Evolutionary conservation across 2,329 filamentous ascomycete species (phyloP), one percentile per base, ranked within the genome.

Genomic region (Claviceps maximensis): DNA sequence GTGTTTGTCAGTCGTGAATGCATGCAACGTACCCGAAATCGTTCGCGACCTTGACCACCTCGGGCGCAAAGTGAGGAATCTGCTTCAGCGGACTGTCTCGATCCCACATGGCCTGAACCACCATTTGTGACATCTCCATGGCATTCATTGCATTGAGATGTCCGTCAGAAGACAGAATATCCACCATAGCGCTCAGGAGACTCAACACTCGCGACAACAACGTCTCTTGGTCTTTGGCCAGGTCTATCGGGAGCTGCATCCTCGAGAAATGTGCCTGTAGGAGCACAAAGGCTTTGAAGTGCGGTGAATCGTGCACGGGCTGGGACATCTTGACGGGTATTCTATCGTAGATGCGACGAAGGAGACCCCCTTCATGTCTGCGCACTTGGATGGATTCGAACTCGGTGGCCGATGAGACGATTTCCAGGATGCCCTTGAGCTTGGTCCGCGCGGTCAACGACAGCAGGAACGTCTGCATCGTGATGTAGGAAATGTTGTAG

Each of bases 101-200:
- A 71, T 98, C 91, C 93, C 93, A 98, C 88, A 97, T 95, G 49
- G 86, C 90, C 71, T 98, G 93, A 3, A 98, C 90, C 51, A 94
- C 88, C 93, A 98, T 98, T 66, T 98, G 93, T 13, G 88, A 95
- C 80, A 98, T 89, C 68, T 98, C 93, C 91, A 98, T 98, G 29
- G 93, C 93, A 62, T 86, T 90, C 84, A 96, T 95, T 55, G 93
- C 91, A 65, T 98, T 98, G 57, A 98, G 78, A 62, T 96, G 89
- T 15, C 91, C 93, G 62, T 98, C 90, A 0, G 90, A 96, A 10
- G 89, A 95, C 38, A 98, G 78, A 17, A 98, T 89, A 66, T 98
- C 93, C 23, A 97, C 93, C 62, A 86, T 88, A 23, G 93, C 91
- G 65, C 87, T 94, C 47, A 98, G 78, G 12, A 98, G 78, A 63